Evolutionary conservation across 805 yeast genomes (phyloP).

Genomic region (Pichia californica): DNA sequence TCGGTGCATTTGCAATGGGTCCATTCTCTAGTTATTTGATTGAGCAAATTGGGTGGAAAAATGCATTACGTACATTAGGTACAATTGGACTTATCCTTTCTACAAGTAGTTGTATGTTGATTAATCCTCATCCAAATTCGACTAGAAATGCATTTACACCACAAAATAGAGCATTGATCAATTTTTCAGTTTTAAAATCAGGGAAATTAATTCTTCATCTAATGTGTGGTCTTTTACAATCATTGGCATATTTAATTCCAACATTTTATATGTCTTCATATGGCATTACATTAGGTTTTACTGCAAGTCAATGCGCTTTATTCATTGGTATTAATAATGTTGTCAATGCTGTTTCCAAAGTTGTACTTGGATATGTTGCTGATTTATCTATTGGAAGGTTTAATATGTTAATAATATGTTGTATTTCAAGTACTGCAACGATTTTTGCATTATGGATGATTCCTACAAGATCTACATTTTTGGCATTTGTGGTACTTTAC

Average conservation of each 20-base stretch:
- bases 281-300: slow-evolving; percentile 27
- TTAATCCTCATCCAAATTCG: neutral
- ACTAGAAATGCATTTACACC: neutral
- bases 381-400: slow-evolving; percentile 34
- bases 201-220: slow-evolving; percentile 2
- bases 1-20: slow-evolving; percentile 38
- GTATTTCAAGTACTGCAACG: slow-evolving; percentile 28
- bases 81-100: slow-evolving; percentile 21
- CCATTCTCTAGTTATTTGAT: slow-evolving; percentile 33
- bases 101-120: slow-evolving; percentile 1
- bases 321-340: slow-evolving; percentile 32
- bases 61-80: slow-evolving; percentile 30
- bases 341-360: slow-evolving; percentile 26
- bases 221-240: slow-evolving; percentile 23
- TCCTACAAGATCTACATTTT: slow-evolving; percentile 20
- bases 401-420: slow-evolving; percentile 36
- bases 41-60: slow-evolving; percentile 33
- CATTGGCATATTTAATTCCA: slow-evolving; percentile 32
- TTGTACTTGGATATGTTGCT: slow-evolving; percentile 34
- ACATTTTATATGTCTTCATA: slow-evolving; percentile 32
- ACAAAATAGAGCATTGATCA: neutral
- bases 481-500: slow-evolving; percentile 29
- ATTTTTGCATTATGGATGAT: slow-evolving; percentile 34
- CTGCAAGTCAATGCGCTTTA: slow-evolving; percentile 27
- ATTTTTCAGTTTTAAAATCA: slow-evolving; percentile 3